Evolutionary conservation across 371 early-diverging fungal species (phyloP).

Genomic region (Saksenaea oblongispora): DNA sequence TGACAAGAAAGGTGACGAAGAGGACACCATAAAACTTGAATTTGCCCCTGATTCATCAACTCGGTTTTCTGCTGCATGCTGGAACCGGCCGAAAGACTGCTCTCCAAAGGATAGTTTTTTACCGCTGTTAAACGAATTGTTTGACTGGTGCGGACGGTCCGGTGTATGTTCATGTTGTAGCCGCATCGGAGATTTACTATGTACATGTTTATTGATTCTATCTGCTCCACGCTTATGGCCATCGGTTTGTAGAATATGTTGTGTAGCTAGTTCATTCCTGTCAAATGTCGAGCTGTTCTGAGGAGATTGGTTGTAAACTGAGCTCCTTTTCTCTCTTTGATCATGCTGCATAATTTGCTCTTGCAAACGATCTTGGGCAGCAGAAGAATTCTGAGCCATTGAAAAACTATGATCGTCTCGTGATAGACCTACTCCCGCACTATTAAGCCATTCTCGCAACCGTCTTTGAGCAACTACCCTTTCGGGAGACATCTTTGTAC

Average conservation of each 20-base stretch:
- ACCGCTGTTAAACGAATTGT: neutral
- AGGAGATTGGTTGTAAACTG: no score
- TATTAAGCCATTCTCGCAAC: neutral
- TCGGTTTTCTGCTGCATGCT: neutral
- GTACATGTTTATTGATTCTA: no score
- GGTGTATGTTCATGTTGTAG: no score
- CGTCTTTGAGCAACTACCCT: neutral
- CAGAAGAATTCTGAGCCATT: neutral
- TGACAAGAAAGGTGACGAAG: neutral
- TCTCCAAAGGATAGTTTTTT: neutral
- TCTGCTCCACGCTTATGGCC: no score
- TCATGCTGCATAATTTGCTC: neutral
- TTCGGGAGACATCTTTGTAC: neutral
- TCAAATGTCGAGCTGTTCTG: no score
- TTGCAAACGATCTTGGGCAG: neutral
- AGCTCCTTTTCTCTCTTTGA: neutral
- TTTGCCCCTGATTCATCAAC: neutral
- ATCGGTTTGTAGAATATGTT: no score
- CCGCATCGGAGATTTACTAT: no score
- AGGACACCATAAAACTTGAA: neutral
- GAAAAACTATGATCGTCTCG: neutral
- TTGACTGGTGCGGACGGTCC: no score
- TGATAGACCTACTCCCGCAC: neutral
- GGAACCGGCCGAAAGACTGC: neutral
- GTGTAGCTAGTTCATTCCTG: no score